Evolutionary conservation across 257 asterid genomes (phyloP), one percentile per base, ranked within the genome.

Genomic region (Capsicum rhomboideum): DNA sequence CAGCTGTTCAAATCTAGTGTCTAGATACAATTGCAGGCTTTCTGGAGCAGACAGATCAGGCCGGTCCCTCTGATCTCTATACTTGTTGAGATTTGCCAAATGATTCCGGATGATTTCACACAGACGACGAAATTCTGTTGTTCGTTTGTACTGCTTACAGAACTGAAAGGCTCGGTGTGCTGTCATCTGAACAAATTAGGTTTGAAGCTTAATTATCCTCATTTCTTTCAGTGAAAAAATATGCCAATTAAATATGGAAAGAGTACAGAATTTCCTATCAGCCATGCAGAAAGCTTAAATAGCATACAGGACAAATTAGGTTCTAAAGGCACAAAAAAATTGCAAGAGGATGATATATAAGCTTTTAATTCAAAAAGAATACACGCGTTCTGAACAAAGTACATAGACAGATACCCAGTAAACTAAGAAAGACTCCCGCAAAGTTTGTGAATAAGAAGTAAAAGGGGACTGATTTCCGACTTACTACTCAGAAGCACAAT

Each of bases 141-240:
- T 90, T 26, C 98, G 91, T 56, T 94, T 96, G 92, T 96, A 96
- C 84, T 96, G 98, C 91, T 93, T 96, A 89, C 99, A 96, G 87
- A 96, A 96, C 86, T 96, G 98, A 86, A 96, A 94, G 84, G 99
- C 98, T 8, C 99, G 98, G 55, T 94, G 98, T 34, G 98, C 98
- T 11, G 98, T 94, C 99, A 96, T 96, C 99, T 96, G 88, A 77
- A 26, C 44, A 77, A 49, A 77, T 49, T 8, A 50, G 46, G 17
- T 78, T 42, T 56, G 83, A 78, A 82, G 77, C 59, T 37, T 80
- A 50, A 82, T 46, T 56, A 83, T 64, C 40, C 59, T 59, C 18
- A 18, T 53, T 13, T 28, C 52, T 20, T 63, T 37, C 86, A 55
- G 26, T 8, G 8, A 9, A 75, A 75, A 63, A 10, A 58, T 2